Conservation (phyloP, 2,329 filamentous ascomycete species). For the Fusarium buharicum region DNA sequence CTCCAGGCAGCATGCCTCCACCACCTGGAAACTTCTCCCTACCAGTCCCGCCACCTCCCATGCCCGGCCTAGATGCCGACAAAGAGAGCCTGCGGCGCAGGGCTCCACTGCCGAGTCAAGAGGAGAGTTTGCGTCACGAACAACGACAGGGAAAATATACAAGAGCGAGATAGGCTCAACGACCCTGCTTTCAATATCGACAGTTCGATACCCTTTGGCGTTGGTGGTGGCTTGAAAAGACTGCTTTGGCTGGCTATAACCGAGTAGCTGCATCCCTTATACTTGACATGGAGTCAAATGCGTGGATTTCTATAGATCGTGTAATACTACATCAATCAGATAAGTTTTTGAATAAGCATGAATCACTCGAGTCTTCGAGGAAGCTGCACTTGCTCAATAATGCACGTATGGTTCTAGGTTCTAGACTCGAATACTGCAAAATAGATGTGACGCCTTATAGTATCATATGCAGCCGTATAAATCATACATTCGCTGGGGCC, state of each 20-base stretch:
- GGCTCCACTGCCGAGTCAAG: constrained; percentile 82
- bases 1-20: constrained; percentile 52
- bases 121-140: constrained; percentile 82
- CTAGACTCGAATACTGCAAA: neutral
- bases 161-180: constrained; percentile 54
- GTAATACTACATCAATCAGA: constrained; percentile 19
- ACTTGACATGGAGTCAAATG: neutral
- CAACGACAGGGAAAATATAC: constrained; percentile 74
- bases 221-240: constrained; percentile 37
- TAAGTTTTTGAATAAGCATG: constrained; percentile 12
- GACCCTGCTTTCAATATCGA: constrained; percentile 12
- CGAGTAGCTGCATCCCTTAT: constrained; percentile 1
- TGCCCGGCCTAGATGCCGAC: constrained; percentile 50
- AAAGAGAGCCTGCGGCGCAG: constrained; percentile 58
- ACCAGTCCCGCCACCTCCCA: constrained; percentile 53
- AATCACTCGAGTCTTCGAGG: neutral
- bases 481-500: neutral
- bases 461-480: constrained; percentile 1
- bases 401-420: neutral
- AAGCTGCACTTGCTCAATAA: neutral
- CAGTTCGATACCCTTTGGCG: constrained; percentile 40
- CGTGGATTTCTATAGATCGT: neutral
- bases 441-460: neutral
- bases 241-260: constrained; percentile 7
- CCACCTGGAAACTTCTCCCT: constrained; percentile 50